Conservation (phyloP, 1,284 basidiomycete species). For the Takashimella tepidaria region DNA sequence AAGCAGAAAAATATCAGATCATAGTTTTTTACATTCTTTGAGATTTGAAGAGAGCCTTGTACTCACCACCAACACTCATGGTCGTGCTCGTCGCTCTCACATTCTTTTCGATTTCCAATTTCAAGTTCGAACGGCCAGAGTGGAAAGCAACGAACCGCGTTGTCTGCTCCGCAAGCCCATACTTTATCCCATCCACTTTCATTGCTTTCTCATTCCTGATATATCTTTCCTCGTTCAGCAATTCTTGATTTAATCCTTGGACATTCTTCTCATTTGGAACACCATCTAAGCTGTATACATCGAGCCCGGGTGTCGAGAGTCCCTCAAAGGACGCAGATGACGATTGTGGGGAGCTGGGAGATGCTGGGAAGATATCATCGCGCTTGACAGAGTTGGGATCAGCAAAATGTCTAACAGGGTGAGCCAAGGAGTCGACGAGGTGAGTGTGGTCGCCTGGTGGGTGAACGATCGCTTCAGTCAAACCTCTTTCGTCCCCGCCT, state of each 20-base stretch:
- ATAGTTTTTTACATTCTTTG: too few species aligned
- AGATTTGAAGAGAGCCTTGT: too few species aligned
- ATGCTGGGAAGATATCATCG: not conserved
- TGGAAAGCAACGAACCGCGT: slow-evolving; percentile 7
- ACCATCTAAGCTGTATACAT: slow-evolving; percentile 1
- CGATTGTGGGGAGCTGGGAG: slow-evolving; percentile 3
- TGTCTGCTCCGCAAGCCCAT: not conserved
- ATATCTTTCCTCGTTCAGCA: not conserved
- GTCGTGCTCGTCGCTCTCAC: slow-evolving; percentile 3
- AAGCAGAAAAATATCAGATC: not conserved
- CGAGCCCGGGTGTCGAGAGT: not conserved
- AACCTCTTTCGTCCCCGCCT: not conserved
- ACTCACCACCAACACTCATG: slow-evolving; percentile 4
- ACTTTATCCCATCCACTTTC: slow-evolving; percentile 3
- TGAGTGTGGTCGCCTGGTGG: slow-evolving; percentile 1
- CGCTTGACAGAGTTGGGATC: not conserved
- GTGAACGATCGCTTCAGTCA: slow-evolving; percentile 2
- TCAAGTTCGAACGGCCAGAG: slow-evolving; percentile 11
- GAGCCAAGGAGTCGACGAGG: not conserved
- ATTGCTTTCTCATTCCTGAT: not conserved
- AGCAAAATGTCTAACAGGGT: not conserved
- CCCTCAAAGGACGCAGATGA: not conserved
- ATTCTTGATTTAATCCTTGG: too few species aligned
- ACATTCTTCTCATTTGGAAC: slow-evolving; percentile 4
- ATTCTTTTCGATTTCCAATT: slow-evolving; percentile 9